Evolutionary conservation across 257 asterid species (phyloP).

Genomic region (Mitragyna speciosa): DNA sequence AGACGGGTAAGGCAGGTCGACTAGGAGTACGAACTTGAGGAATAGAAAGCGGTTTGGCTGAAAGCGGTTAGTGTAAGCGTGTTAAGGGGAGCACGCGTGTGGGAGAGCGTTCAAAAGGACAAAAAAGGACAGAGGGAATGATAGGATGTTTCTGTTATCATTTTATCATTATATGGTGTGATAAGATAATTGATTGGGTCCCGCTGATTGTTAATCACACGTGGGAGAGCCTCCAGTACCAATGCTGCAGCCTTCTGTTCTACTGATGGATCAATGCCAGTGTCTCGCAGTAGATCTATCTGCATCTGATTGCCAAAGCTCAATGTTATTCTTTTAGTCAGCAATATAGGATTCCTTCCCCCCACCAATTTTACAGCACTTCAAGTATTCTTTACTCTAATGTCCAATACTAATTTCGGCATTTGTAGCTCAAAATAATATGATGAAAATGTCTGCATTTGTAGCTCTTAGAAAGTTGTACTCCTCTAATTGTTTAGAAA

Average conservation of each 20-base stretch:
- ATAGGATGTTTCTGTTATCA: constrained; percentile 14
- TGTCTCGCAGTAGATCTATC: not conserved
- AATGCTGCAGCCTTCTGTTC: not conserved
- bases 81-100: not conserved
- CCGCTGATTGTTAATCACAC: constrained; percentile 16
- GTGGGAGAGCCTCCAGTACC: constrained; percentile 15
- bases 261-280: not conserved
- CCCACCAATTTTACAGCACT: no score
- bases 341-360: no score
- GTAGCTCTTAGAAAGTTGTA: no score
- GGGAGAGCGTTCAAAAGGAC: constrained; percentile 1
- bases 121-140: constrained; percentile 24
- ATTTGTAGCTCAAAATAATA: no score
- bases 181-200: constrained; percentile 3
- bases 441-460: no score
- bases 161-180: not conserved
- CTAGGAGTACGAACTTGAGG: not conserved
- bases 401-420: no score
- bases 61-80: not conserved
- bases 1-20: not conserved
- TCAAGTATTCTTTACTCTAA: no score
- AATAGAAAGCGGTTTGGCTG: not conserved
- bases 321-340: not conserved
- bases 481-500: no score
- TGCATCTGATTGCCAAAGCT: not conserved